Evolutionary conservation across 495 filamentous ascomycete genomes (phyloP).

Genomic region (Platismatia glauca): DNA sequence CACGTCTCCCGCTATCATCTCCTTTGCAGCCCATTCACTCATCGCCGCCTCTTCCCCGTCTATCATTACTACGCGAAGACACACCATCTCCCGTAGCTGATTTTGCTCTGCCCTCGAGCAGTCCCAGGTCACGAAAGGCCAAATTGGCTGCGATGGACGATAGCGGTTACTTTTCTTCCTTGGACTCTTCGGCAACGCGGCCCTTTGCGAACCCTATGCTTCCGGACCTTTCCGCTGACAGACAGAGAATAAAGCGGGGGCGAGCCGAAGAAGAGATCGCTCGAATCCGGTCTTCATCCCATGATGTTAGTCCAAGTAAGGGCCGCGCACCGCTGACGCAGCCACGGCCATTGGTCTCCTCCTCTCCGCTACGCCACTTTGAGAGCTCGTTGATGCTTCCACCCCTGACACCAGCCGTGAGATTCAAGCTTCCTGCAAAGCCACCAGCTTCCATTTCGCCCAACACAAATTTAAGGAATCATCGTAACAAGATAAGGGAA

Average conservation of each 20-base stretch:
- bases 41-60: conserved; percentile 74
- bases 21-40: conserved; percentile 65
- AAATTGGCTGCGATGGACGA: conserved; percentile 77
- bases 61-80: conserved; percentile 51
- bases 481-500: conserved; percentile 75
- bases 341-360: conserved; percentile 40
- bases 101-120: conserved; percentile 44
- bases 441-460: conserved; percentile 85
- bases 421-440: conserved; percentile 72
- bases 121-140: conserved; percentile 56
- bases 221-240: conserved; percentile 62
- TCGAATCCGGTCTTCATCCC: conserved; percentile 82
- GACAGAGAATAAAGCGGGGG: conserved; percentile 72
- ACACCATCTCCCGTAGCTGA: conserved; percentile 67
- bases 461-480: conserved; percentile 87
- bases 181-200: conserved; percentile 87
- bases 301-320: conserved; percentile 75
- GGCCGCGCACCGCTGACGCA: conserved; percentile 40
- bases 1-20: conserved; percentile 43
- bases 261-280: conserved; percentile 94
- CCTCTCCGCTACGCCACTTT: conserved; percentile 50
- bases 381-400: conserved; percentile 58
- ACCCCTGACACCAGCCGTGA: conserved; percentile 77
- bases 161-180: conserved; percentile 92
- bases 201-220: conserved; percentile 56